Conservation (phyloP, 306 rosid species). For the Cucurbita pepo region DNA sequence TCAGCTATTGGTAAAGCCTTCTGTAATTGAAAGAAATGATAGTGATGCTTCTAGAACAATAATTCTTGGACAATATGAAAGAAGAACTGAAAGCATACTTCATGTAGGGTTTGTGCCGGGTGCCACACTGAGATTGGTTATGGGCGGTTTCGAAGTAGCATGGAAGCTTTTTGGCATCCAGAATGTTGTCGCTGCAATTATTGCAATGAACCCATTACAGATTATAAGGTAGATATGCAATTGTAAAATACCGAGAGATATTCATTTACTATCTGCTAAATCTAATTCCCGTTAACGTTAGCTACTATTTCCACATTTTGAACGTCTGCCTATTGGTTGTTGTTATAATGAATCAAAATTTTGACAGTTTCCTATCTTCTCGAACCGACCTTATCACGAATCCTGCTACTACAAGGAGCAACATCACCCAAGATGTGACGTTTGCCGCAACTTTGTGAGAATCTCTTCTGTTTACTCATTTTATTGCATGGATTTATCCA, state of each 20-base stretch:
- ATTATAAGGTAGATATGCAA: slow-evolving; percentile 47
- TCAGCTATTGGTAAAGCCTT: too few species aligned
- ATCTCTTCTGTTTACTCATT: slow-evolving; percentile 5
- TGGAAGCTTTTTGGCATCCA: slow-evolving; percentile 84
- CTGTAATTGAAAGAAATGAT: neutral
- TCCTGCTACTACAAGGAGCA: slow-evolving; percentile 82
- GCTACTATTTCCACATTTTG: neutral
- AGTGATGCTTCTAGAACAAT: neutral
- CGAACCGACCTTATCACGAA: slow-evolving; percentile 65
- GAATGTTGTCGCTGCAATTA: slow-evolving; percentile 66
- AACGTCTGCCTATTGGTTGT: neutral
- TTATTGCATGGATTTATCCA: neutral
- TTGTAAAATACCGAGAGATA: neutral
- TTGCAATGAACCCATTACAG: slow-evolving; percentile 78
- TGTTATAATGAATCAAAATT: neutral
- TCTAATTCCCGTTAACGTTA: neutral
- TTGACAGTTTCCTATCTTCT: slow-evolving; percentile 72
- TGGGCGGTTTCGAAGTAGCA: slow-evolving; percentile 64
- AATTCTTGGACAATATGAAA: neutral
- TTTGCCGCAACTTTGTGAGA: slow-evolving; percentile 75
- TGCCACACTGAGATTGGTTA: slow-evolving; percentile 67
- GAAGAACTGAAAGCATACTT: slow-evolving; percentile 7
- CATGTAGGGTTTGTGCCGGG: slow-evolving; percentile 75
- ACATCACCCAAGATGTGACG: slow-evolving; percentile 92
- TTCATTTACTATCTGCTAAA: neutral